Base-by-base conservation (phyloP, 2,329 filamentous ascomycete genomes). In the Pochonia chlamydosporia region DNA sequence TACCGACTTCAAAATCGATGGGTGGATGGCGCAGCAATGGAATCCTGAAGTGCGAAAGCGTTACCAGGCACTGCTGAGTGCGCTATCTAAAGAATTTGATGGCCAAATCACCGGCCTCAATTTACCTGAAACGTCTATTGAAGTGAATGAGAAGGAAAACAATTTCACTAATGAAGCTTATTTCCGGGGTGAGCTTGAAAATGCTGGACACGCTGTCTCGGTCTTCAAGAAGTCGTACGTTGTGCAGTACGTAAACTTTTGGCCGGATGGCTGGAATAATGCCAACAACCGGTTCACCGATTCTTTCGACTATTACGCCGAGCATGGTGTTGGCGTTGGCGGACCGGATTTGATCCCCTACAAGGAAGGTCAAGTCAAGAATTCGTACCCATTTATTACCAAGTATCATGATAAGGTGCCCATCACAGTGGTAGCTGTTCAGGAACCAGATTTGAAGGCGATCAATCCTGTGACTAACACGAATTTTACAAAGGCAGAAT, bases 161-260 rank as follows among this genome's bases (percentile, higher is more conserved):
- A 46, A 49, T 24, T 52, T 43, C 42, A 51, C 46, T n/a, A 13
- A 43, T 16, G 41, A 44, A 16, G 23, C 7, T 2, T 53, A 52
- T 35, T 51, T 54, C 31, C 1, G 26, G 3, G 50, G 40, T 18
- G 50, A 52, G 31, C 33, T 53, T 4, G 48, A 54, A n/a, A 54
- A 51, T n/a, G 52, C 39, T 5, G 37, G 4, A 11, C 43, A 36
- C 13, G 54, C 52, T 5, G 47, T 48, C 1, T 36, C 10, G 3
- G 49, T 47, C 14, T 56, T 56, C 49, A 35, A 43, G 9, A 47
- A 51, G 41, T 48, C 52, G 11, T 46, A 42, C 37, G 51, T 43
- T 8, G 54, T 56, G 23, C 54, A 56, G 33, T 56, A 56, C 41
- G 51, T 56, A 40, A 56, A 56, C 35, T 56, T 54, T 43, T 56